Conservation (phyloP, 2,329 filamentous ascomycete genomes). For the Phyllosticta citribraziliensis region DNA sequence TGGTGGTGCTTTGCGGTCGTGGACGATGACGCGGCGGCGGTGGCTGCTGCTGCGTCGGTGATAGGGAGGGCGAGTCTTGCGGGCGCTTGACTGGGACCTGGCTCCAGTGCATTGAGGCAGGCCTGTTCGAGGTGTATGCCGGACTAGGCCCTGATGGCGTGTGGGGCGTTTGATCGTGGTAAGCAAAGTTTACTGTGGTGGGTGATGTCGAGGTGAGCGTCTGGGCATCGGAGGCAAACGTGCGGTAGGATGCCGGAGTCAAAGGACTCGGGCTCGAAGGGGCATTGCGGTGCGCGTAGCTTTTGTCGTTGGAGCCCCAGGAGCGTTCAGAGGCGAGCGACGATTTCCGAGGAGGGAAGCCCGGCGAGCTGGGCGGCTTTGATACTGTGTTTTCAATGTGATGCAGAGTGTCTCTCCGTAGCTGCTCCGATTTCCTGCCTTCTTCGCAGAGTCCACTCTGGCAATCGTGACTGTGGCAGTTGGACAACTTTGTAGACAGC, state of each 20-base stretch:
- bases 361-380: not conserved
- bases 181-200: not conserved
- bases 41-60: not conserved
- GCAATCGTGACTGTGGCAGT: not conserved
- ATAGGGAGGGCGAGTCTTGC: not conserved
- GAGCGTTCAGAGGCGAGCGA: not conserved
- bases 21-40: not conserved
- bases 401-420: not conserved
- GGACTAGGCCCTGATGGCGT: not conserved
- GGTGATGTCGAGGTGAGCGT: not conserved
- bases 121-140: not conserved
- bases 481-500: not conserved
- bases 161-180: not conserved
- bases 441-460: not conserved
- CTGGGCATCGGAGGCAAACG: not conserved
- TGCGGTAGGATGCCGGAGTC: not conserved
- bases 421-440: not conserved
- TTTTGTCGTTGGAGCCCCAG: not conserved
- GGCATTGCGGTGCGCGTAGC: not conserved
- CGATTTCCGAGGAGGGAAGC: not conserved
- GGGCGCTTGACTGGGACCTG: not conserved
- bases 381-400: not conserved
- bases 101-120: not conserved
- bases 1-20: not conserved
- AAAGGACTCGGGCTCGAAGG: not conserved